phyloP scores from a whole-genome alignment of 2,329 filamentous ascomycete species.

The Exophiala sp. region DNA sequence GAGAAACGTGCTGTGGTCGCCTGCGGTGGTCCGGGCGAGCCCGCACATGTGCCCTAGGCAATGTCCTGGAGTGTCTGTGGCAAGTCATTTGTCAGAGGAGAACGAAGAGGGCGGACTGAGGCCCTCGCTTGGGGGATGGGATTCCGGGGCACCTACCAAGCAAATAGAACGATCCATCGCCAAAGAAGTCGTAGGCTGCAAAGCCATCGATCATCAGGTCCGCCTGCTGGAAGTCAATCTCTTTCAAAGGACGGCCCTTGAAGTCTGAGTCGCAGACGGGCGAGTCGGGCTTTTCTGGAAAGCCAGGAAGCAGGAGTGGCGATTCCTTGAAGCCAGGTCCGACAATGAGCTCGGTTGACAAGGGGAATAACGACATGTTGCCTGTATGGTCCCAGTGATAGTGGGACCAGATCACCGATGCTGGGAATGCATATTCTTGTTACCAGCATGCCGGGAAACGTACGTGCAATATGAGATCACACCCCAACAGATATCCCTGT shows the following conservation, averaged over 20 bases:
- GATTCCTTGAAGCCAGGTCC: slow-evolving; percentile 46
- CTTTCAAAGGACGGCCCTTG: slow-evolving; percentile 26
- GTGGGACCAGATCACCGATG: slow-evolving; percentile 32
- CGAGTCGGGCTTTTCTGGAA: slow-evolving; percentile 38
- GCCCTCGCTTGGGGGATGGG: no score
- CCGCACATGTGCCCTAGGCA: slow-evolving; percentile 47
- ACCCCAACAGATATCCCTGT: no score
- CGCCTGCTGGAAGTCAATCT: slow-evolving; percentile 17
- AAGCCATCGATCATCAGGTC: slow-evolving; percentile 35
- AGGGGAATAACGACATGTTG: slow-evolving; percentile 45
- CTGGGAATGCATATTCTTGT: slow-evolving; percentile 11
- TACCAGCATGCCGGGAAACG: neutral
- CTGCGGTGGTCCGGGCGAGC: slow-evolving; percentile 41
- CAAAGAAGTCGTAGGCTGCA: slow-evolving; percentile 39
- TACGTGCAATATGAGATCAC: no score
- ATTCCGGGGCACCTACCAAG: slow-evolving; percentile 33
- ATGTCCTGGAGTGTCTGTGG: slow-evolving; percentile 46
- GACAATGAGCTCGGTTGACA: slow-evolving; percentile 45
- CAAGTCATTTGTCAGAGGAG: no score
- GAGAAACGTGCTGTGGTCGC: slow-evolving; percentile 37
- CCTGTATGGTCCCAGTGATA: slow-evolving; percentile 45
- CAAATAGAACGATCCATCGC: slow-evolving; percentile 40
- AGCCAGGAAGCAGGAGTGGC: slow-evolving; percentile 43
- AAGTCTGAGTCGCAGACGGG: slow-evolving; percentile 35
- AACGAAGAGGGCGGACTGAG: no score